Conservation (phyloP, 768 basidiomycete genomes). For the Lactarius trivialis region DNA sequence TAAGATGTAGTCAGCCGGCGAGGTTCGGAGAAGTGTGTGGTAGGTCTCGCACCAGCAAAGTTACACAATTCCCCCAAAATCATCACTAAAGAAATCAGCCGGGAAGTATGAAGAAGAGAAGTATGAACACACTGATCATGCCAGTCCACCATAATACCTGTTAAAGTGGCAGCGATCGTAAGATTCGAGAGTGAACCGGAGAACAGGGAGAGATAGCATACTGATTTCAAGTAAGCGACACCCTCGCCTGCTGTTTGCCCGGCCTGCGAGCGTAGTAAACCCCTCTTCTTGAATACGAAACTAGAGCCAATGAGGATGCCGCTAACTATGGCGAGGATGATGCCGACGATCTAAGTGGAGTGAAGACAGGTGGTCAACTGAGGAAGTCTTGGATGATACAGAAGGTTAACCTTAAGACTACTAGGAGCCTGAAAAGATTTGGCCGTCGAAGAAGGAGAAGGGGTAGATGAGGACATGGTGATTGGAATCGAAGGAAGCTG, state of each 20-base stretch:
- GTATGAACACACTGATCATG: slow-evolving; percentile 63
- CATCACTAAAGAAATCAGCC: slow-evolving; percentile 55
- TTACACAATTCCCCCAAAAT: slow-evolving; percentile 86
- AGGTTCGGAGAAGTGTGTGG: slow-evolving; percentile 23
- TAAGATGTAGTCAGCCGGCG: slow-evolving; percentile 18
- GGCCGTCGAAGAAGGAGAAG: slow-evolving; percentile 16
- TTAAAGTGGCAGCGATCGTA: neutral
- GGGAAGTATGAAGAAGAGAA: neutral
- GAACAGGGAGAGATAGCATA: slow-evolving; percentile 36
- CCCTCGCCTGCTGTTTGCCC: slow-evolving; percentile 78
- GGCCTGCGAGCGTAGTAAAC: slow-evolving; percentile 71
- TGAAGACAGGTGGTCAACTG: neutral
- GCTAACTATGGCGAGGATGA: slow-evolving; percentile 67
- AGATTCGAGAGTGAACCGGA: slow-evolving; percentile 3
- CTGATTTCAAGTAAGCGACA: slow-evolving; percentile 91
- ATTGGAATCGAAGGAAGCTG: neutral
- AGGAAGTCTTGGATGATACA: neutral
- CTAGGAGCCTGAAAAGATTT: slow-evolving; percentile 15
- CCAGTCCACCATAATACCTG: slow-evolving; percentile 91
- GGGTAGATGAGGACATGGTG: slow-evolving; percentile 15
- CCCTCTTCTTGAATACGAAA: slow-evolving; percentile 99
- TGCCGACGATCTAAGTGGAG: slow-evolving; percentile 54
- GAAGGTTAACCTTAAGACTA: slow-evolving; percentile 17
- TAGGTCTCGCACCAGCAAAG: slow-evolving; percentile 57
- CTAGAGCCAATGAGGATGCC: slow-evolving; percentile 87